Evolutionary conservation across 2,329 filamentous ascomycete species (phyloP).

Genomic region (Rhinocladiella similis): DNA sequence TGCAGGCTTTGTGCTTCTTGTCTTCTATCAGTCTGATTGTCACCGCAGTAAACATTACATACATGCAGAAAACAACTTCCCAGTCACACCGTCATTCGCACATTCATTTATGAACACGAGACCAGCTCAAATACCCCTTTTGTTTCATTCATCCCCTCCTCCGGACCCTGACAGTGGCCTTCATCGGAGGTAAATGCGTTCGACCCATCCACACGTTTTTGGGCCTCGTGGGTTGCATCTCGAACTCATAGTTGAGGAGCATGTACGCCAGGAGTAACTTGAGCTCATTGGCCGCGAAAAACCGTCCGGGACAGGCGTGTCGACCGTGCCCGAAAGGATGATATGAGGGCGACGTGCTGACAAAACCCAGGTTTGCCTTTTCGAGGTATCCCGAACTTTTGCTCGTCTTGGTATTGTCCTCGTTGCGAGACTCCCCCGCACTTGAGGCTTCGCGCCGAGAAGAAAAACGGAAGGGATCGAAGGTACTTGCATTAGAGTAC

Average conservation of each 20-base stretch:
- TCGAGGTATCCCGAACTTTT: conserved; percentile 29
- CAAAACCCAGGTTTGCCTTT: conserved; percentile 50
- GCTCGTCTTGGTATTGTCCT: not conserved
- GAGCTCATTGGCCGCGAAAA: conserved; percentile 32
- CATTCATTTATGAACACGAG: too few relatives aligned
- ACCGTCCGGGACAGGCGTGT: conserved; percentile 44
- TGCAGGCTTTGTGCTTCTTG: too few relatives aligned
- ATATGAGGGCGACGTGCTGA: conserved; percentile 54
- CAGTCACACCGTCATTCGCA: too few relatives aligned
- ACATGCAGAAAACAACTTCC: too few relatives aligned
- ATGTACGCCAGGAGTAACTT: conserved; percentile 34
- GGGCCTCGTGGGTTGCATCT: conserved; percentile 12
- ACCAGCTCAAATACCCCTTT: too few relatives aligned
- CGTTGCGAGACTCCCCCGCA: conserved; percentile 25
- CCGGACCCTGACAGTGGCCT: conserved; percentile 20
- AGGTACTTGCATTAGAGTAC: conserved; percentile 44
- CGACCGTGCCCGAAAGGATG: conserved; percentile 59
- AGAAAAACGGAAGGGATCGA: conserved; percentile 54
- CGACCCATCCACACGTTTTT: conserved; percentile 17
- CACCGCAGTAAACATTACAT: too few relatives aligned
- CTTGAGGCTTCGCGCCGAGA: conserved; percentile 43
- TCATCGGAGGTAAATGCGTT: conserved; percentile 18
- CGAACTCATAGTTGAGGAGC: conserved; percentile 34
- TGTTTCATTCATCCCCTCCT: not conserved
- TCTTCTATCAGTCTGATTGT: too few relatives aligned